Conservation (phyloP, 176 grass and related monocot genomes). For the Stipa capillata region DNA sequence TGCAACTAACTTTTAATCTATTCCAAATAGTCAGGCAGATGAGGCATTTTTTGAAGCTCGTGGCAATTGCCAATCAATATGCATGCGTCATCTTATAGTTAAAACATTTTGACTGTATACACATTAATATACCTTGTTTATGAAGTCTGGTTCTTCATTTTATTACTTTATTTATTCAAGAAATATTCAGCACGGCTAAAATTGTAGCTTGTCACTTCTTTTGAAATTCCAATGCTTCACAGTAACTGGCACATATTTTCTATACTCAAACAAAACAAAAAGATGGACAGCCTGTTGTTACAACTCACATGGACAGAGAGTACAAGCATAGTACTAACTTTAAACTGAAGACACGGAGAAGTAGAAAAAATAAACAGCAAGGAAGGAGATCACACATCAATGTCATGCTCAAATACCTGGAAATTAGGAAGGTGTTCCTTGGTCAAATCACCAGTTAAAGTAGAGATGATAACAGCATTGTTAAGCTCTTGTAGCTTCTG, state of each 20-base stretch:
- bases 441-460: conserved; percentile 40
- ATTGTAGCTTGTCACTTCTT: too few species aligned
- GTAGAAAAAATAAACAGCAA: neutral
- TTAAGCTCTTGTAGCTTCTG: conserved; percentile 77
- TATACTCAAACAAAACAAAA: neutral
- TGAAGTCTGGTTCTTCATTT: too few species aligned
- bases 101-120: too few species aligned
- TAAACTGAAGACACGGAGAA: neutral
- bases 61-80: too few species aligned
- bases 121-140: too few species aligned
- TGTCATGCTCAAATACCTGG: conserved; percentile 41
- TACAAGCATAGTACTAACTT: neutral
- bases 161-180: too few species aligned
- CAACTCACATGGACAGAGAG: neutral
- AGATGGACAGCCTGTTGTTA: neutral
- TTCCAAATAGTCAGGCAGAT: too few species aligned
- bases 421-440: conserved; percentile 69
- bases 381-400: neutral
- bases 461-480: conserved; percentile 65
- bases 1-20: neutral
- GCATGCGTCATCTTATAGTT: too few species aligned
- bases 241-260: too few species aligned
- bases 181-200: too few species aligned
- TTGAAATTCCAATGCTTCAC: too few species aligned
- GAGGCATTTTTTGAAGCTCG: too few species aligned